Evolutionary conservation across 495 filamentous ascomycete genomes (phyloP), one percentile per base, ranked within the genome.

Genomic region (Chaetomidium leptoderma): DNA sequence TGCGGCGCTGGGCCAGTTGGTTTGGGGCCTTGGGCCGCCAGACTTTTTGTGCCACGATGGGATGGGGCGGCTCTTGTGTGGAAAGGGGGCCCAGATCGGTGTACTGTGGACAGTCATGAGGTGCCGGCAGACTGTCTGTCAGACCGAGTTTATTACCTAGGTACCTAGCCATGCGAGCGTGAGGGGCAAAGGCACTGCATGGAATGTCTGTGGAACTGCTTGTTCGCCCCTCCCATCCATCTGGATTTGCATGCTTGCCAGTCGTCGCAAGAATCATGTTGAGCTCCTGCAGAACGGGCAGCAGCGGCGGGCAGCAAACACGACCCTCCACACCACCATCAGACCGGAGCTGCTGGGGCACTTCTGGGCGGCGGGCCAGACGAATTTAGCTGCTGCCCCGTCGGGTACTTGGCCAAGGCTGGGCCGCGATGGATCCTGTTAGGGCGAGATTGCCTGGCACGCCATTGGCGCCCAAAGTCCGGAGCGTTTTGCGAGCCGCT

Each of bases 341-440:
- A 21, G 24, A 53, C 8, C 16, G 14, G 21, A 39, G 33, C 50
- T n/a, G n/a, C n/a, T 16, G 44, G 36, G 35, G 39, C 55, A 27
- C 33, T 17, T 39, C 39, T 47, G 49, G 62, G 55, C 59, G 45
- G 63, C 60, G 63, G 58, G 59, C 29, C 13, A 29, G 45, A 49
- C 23, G 46, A 10, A 21, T 27, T 13, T 6, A 39, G 24, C 23
- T 53, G 27, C n/a, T 2, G 37, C 11, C 9, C 4, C 32, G 10
- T 21, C n/a, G 32, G 40, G 19, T 62, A 68, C 63, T 42, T 62
- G 52, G 33, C 19, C 37, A 27, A n/a, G 13, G 40, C 53, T 40
- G 49, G 39, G 35, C 21, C n/a, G 30, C 30, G 64, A 69, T 69
- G 55, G 40, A 23, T 30, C n/a, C 29, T 64, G 66, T 61, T 69